Evolutionary conservation across 345 rosid species (phyloP), one percentile per base, ranked within the genome.

Genomic region (Luvunga scandens): DNA sequence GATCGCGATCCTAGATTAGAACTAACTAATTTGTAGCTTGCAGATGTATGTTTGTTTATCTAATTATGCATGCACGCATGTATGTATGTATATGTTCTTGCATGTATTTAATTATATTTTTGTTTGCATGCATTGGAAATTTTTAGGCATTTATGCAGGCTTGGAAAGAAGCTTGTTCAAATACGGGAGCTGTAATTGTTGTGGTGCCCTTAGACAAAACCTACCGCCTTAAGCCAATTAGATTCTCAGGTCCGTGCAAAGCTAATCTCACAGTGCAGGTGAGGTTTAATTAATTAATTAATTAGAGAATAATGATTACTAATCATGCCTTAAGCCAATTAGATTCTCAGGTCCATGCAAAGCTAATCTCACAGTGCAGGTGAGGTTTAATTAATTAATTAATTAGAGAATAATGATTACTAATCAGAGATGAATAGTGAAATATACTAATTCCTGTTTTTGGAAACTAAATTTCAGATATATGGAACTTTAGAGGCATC

Each of bases 151-250:
- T 95, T 75, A n/a, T 79, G 79, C 80, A 84, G 82, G 98, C 94
- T 1, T 95, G 98, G 98, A 78, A 90, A 27, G 86, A 76, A 82
- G 97, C 94, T 14, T 95, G 98, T 77, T 85, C 94, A 9, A 75
- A 86, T 18, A 50, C 7, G 38, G 89, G 82, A 62, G 81, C 79
- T 48, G 84, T 82, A 25, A 76, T 95, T 53, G 81, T 83, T 53
- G 82, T 83, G 78, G 85, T 92, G 73, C 91, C 98, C 10, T 6
- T 78, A 62, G 82, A 77, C 19, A 89, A 85, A 9, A 81, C 50
- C n/a, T 93, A 95, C 69, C 81, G 61, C 22, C 83, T 93, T 1
- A 87, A 81, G 74, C 88, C 90, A 12, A 38, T 87, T 62, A 76
- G 62, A 63, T 91, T 95, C 77, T 19, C 84, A 9, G 98, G 98